Base-by-base conservation (phyloP, 768 basidiomycete species). In the Plicaturopsis crispa region DNA sequence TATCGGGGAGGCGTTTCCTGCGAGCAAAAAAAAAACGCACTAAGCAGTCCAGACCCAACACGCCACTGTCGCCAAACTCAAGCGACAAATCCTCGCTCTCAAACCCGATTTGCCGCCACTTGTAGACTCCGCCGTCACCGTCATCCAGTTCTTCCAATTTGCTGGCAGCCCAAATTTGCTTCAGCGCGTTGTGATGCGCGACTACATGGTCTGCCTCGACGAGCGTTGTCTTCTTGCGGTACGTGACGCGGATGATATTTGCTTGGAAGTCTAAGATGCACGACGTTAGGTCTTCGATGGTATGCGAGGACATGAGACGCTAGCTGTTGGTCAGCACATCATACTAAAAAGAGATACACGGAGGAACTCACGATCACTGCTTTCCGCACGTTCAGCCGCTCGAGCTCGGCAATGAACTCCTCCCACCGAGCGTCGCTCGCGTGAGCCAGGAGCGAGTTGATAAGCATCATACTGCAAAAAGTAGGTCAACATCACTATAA, bases 251-350 rank as follows among this genome's bases (percentile, higher is more conserved):
- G 39, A 86, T 67, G 42, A 90, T 74, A 57, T 88, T 89, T 19
- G 84, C 80, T 63, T 92, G 89, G 57, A 91, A 92, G 53, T 91
- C 84, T 39, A 91, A 69, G 33, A 92, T 82, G 41, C 80, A 82
- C 0, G 87, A 90, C 5, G 82, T 78, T 38, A 90, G 63, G 51
- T 91, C 88, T 45, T 88, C 85, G 35, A 79, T 75, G 20, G 78
- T 82, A 48, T 87, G 83, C 21, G 82, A 72, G 6, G 82, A 78
- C 86, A 90, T 91, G 34, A 91, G 69, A 40, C 80, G 78, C 86
- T 91, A 21, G 40, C 3, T 49, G 39, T 43, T 37, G 30, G 33
- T 34, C 26, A 31, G 24, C 21, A 18, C 19, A 36, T 26, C 23
- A 36, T 38, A 16, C 10, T 24, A n/a, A n/a, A 35, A 30, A 33